Evolutionary conservation across 495 filamentous ascomycete genomes (phyloP).

Genomic region (Tuber indicum): DNA sequence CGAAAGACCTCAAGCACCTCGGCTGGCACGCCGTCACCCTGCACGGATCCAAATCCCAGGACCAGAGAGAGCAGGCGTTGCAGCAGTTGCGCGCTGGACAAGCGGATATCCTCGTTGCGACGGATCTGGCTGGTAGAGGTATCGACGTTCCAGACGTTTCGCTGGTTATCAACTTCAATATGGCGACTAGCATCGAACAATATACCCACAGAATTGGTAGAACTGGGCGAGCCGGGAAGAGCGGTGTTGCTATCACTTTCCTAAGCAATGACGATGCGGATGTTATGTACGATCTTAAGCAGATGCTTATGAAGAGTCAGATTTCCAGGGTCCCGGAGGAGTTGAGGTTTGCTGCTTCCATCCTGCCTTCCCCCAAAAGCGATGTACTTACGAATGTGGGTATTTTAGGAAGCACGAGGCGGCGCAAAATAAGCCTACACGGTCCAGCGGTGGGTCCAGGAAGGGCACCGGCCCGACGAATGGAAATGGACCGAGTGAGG

Average conservation of each 20-base stretch:
- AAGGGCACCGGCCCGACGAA: constrained; percentile 54
- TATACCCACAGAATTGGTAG: constrained; percentile 98
- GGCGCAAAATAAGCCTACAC: constrained; percentile 71
- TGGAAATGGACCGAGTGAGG: constrained; percentile 18
- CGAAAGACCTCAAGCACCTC: constrained; percentile 89
- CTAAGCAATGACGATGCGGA: constrained; percentile 87
- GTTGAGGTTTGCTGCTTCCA: constrained; percentile 48
- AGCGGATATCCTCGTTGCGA: constrained; percentile 89
- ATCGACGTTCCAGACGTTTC: constrained; percentile 95
- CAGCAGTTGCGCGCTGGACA: constrained; percentile 72
- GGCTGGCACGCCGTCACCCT: constrained; percentile 87
- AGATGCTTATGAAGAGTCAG: constrained; percentile 88
- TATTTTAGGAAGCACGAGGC: constrained; percentile 67
- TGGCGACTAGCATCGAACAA: constrained; percentile 86
- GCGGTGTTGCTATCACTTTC: constrained; percentile 94
- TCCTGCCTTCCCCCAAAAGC: neutral
- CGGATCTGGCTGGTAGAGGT: constrained; percentile 93
- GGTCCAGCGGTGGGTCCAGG: constrained; percentile 51
- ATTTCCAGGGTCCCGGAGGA: constrained; percentile 92
- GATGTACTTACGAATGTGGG: neutral
- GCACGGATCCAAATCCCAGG: constrained; percentile 93
- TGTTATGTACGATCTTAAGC: constrained; percentile 91
- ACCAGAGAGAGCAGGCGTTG: constrained; percentile 91
- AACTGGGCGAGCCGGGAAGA: constrained; percentile 97
- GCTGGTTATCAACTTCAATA: constrained; percentile 97